Evolutionary conservation across 202 grass and related monocot species (phyloP).

Genomic region (Saccharum hybrid): DNA sequence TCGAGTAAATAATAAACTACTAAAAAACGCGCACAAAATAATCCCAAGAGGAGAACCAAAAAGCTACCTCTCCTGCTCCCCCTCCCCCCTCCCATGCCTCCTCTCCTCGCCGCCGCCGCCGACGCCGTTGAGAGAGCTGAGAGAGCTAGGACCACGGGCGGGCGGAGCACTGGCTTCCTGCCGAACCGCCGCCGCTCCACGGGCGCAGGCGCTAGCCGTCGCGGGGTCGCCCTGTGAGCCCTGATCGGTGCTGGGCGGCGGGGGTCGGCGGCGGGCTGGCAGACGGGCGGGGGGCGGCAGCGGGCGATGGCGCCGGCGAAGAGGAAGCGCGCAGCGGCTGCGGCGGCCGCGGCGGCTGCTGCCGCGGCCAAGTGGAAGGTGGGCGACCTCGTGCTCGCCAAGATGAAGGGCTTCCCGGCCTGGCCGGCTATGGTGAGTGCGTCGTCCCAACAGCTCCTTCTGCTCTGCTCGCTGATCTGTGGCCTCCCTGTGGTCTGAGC

Average conservation of each 20-base stretch:
- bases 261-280: not conserved
- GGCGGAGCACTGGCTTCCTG: constrained; percentile 13
- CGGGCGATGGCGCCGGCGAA: constrained; percentile 68
- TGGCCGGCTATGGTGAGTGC: constrained; percentile 93
- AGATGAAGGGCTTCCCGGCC: constrained; percentile 98
- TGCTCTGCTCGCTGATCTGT: constrained; percentile 39
- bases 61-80: constrained; percentile 26
- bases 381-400: constrained; percentile 98
- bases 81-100: no score
- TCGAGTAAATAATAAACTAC: constrained; percentile 2
- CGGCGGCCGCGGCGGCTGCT: constrained; percentile 52
- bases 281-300: not conserved
- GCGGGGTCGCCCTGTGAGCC: constrained; percentile 26
- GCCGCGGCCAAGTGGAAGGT: constrained; percentile 91
- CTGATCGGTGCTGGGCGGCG: constrained; percentile 1
- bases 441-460: not conserved
- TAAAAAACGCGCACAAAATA: no score
- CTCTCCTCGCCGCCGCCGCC: constrained; percentile 15
- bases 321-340: constrained; percentile 66
- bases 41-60: no score
- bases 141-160: not conserved
- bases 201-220: constrained; percentile 13
- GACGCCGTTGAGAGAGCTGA: constrained; percentile 5
- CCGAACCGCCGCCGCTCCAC: not conserved
- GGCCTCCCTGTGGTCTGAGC: not conserved